Base-by-base conservation (phyloP, 306 rosid genomes). In the Vigna angularis region DNA sequence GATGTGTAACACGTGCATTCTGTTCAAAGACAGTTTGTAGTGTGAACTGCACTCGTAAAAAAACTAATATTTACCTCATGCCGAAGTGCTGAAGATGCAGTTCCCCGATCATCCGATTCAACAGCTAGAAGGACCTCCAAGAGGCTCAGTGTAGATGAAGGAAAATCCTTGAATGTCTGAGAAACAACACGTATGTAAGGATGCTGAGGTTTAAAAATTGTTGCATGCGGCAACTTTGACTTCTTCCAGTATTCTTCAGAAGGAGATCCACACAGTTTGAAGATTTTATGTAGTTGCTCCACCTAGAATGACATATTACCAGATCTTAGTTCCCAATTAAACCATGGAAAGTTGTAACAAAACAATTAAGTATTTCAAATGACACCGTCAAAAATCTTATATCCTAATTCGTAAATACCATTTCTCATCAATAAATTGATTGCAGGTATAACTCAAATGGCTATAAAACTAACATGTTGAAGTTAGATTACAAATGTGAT, bases 231-330 rank as follows among this genome's bases (percentile, higher is more conserved):
- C 76, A 93, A 78, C 76, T 84, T 93, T 79, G 97, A 91, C 71
- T 82, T 91, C 86, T 83, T 91, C 98, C 96, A 93, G 82, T 89
- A 91, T 66, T 81, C 94, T 83, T 93, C 96, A 72, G 94, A 93
- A 53, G 98, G 98, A 47, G 98, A 93, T 66, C 98, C 98, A 22
- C 98, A 93, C 12, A 93, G 93, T 84, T 93, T 93, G 87, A 91
- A 93, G 80, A 93, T 93, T 86, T 93, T 93, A 80, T 93, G 97
- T n/a, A 93, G 88, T 87, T 93, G 98, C 82, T 93, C 98, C 83
- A 93, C 97, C 98, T 93, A 65, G 24, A 84, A 72, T 7, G 51
- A 78, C 4, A 75, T 50, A 67, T 22, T 62, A 57, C 20, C 48
- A 76, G 72, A 63, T 69, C 44, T 72, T 78, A 80, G 38, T n/a